These are phyloP conservation scores for Leccinum incarnatum DNA, from an alignment of 768 basidiomycete genomes.

Conservation along the genomic window DNA sequence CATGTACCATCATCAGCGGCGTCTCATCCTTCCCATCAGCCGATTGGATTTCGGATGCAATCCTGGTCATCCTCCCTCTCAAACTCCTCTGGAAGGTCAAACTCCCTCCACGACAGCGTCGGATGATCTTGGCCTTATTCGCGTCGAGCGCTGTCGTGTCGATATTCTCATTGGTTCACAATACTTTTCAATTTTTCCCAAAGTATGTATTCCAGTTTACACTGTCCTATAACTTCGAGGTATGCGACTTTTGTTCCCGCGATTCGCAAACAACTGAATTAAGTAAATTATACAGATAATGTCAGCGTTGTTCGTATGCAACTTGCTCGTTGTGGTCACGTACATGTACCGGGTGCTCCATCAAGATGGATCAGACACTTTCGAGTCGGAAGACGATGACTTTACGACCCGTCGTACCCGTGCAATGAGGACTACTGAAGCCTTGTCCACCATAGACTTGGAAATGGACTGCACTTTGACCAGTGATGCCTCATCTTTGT, in stretches of 20 bases:
- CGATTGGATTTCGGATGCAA: background rate
- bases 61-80: too few species aligned
- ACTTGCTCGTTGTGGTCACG: background rate
- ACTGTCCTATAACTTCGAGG: background rate
- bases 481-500: background rate
- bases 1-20: background rate
- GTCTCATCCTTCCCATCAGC: background rate
- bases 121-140: slow-evolving; percentile 18
- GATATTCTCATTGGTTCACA: background rate
- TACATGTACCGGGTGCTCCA: background rate
- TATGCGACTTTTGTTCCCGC: background rate
- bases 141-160: slow-evolving; percentile 10
- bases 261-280: background rate
- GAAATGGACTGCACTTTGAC: background rate
- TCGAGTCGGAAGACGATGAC: background rate
- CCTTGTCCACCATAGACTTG: background rate
- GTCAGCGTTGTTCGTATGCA: background rate
- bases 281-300: background rate
- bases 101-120: slow-evolving; percentile 4
- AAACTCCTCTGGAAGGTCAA: too few species aligned
- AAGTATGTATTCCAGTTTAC: background rate
- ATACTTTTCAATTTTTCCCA: background rate
- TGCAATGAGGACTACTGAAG: background rate
- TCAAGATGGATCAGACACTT: background rate
- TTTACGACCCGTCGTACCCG: background rate